phyloP scores from a whole-genome alignment of 139 green algal genomes.

The Edaphochlamys debaryana region DNA sequence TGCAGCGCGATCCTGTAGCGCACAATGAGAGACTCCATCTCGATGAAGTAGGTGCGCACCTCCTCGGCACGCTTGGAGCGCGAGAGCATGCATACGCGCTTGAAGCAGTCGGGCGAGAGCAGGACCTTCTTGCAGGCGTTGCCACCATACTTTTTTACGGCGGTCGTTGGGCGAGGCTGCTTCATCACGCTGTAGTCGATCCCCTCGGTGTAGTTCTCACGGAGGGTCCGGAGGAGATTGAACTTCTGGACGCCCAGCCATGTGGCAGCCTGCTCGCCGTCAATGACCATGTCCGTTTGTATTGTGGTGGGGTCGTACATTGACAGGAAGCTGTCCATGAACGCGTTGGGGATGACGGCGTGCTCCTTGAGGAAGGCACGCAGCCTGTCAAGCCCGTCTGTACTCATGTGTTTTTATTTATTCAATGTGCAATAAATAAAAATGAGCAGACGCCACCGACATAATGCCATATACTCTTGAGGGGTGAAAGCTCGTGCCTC shows the following conservation, averaged over 20 bases:
- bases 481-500: no score
- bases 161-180: no score
- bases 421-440: no score
- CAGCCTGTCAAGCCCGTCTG: no score
- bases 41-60: neutral
- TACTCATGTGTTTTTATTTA: no score
- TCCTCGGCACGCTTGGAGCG: neutral
- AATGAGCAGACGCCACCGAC: no score
- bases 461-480: no score
- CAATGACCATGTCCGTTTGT: neutral
- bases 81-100: neutral
- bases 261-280: neutral
- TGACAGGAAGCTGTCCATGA: neutral
- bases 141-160: neutral
- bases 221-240: neutral
- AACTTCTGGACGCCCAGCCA: neutral
- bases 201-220: neutral
- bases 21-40: neutral
- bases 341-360: neutral
- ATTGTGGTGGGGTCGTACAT: neutral
- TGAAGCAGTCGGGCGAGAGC: neutral
- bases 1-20: neutral
- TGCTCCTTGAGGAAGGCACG: neutral
- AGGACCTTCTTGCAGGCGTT: neutral
- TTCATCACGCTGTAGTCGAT: neutral